phyloP scores from a whole-genome alignment of 331 rosid species.

The Prunus yedoensis region DNA sequence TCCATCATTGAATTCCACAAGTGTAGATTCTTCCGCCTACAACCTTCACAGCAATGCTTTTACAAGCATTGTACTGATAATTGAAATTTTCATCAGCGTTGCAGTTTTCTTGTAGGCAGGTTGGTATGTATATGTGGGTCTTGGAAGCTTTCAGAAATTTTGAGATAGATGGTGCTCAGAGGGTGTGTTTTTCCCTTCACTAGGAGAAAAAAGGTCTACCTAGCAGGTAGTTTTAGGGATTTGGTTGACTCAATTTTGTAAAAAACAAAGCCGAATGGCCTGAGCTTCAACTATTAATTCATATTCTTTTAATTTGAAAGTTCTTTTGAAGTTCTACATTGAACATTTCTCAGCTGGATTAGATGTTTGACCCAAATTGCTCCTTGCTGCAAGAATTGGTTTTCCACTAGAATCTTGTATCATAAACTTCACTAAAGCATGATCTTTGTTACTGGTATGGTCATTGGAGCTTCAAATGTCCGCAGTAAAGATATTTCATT shows the following conservation, averaged over 20 bases:
- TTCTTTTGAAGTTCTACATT: background rate
- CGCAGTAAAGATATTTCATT: too few species aligned
- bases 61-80: constrained; percentile 37
- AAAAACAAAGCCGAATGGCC: constrained; percentile 37
- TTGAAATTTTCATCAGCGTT: constrained; percentile 39
- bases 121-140: background rate
- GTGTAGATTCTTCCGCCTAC: constrained; percentile 51
- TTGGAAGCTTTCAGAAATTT: constrained; percentile 30
- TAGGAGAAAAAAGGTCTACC: background rate
- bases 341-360: too few species aligned
- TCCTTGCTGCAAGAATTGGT: too few species aligned
- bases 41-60: constrained; percentile 22
- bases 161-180: constrained; percentile 30
- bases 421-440: too few species aligned
- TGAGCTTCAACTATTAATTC: constrained; percentile 31
- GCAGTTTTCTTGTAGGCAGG: constrained; percentile 38
- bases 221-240: constrained; percentile 29
- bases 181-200: constrained; percentile 13
- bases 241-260: constrained; percentile 57
- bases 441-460: too few species aligned
- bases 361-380: too few species aligned
- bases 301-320: constrained; percentile 36
- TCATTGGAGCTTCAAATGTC: too few species aligned
- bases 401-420: too few species aligned
- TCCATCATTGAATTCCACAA: constrained; percentile 71